Evolutionary conservation across 495 filamentous ascomycete genomes (phyloP).

Genomic region (Thermochaetoides thermophila): DNA sequence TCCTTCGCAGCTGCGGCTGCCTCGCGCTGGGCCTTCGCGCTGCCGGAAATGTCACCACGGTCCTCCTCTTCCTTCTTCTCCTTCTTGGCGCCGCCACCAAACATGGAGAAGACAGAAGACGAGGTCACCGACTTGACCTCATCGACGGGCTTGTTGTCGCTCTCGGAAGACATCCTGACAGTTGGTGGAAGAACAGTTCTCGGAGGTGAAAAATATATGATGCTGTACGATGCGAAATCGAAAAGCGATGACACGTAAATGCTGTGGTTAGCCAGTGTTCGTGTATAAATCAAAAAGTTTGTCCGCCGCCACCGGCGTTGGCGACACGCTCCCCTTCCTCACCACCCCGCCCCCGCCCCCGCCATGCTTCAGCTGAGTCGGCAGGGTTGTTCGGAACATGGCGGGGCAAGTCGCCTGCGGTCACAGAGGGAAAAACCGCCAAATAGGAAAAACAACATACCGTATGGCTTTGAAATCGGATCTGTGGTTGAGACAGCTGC

Average conservation of each 20-base stretch:
- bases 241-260: not conserved
- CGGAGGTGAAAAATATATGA: not conserved
- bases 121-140: slow-evolving; percentile 26
- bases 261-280: too few species aligned
- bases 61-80: slow-evolving; percentile 62
- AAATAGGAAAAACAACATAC: slow-evolving; percentile 1
- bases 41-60: slow-evolving; percentile 66
- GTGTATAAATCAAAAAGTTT: too few species aligned
- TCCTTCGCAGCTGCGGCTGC: slow-evolving; percentile 37
- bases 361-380: not conserved
- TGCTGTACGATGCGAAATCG: not conserved
- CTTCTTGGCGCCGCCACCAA: slow-evolving; percentile 82
- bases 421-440: not conserved
- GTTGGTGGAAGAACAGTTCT: not conserved
- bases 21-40: slow-evolving; percentile 71
- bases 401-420: slow-evolving; percentile 4
- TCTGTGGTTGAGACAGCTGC: not conserved
- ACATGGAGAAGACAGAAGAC: slow-evolving; percentile 80
- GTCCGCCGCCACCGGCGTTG: too few species aligned
- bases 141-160: slow-evolving; percentile 21
- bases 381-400: not conserved
- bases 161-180: slow-evolving; percentile 30
- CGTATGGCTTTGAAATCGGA: slow-evolving; percentile 1
- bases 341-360: not conserved
- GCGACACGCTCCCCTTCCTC: not conserved